Conservation (phyloP, 1,284 basidiomycete species). For the Heterobasidion occidentale region DNA sequence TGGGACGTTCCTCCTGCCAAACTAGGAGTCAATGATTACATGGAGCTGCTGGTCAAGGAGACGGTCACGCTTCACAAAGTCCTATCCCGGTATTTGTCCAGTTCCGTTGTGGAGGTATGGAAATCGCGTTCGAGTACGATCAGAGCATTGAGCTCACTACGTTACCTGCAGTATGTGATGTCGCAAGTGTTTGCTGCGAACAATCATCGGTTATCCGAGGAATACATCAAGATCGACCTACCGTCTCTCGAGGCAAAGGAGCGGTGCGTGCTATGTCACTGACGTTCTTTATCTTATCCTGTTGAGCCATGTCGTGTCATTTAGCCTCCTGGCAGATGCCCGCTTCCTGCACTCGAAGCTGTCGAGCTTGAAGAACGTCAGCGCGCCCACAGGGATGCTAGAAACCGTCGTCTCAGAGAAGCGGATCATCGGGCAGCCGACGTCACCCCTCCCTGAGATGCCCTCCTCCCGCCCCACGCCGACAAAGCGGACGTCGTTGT, state of each 20-base stretch:
- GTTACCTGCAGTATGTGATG: conserved; percentile 68
- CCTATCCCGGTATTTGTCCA: conserved; percentile 81
- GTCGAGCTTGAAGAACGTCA: conserved; percentile 60
- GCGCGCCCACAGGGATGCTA: conserved; percentile 65
- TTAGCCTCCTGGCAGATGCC: conserved; percentile 74
- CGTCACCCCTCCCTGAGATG: conserved; percentile 10
- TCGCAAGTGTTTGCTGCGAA: conserved; percentile 88
- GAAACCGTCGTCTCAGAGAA: conserved; percentile 80
- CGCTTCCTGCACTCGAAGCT: conserved; percentile 69
- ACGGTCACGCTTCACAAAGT: conserved; percentile 96
- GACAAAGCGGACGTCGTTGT: conserved; percentile 8
- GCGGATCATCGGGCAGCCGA: conserved; percentile 27
- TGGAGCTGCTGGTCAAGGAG: conserved; percentile 90
- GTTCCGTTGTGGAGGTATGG: conserved; percentile 72
- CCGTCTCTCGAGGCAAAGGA: conserved; percentile 77
- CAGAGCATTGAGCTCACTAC: not conserved
- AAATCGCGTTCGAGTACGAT: conserved; percentile 1
- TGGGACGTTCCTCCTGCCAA: conserved; percentile 59
- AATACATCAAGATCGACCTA: conserved; percentile 75
- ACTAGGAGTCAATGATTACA: conserved; percentile 71
- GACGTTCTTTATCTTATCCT: not conserved
- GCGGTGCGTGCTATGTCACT: conserved; percentile 41
- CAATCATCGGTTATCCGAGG: conserved; percentile 80
- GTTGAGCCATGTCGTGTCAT: not conserved
- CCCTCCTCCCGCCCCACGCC: not conserved